These are phyloP conservation scores for Talaromyces sp. DNA, from an alignment of 2,329 filamentous ascomycete genomes.

Conservation along the genomic window DNA sequence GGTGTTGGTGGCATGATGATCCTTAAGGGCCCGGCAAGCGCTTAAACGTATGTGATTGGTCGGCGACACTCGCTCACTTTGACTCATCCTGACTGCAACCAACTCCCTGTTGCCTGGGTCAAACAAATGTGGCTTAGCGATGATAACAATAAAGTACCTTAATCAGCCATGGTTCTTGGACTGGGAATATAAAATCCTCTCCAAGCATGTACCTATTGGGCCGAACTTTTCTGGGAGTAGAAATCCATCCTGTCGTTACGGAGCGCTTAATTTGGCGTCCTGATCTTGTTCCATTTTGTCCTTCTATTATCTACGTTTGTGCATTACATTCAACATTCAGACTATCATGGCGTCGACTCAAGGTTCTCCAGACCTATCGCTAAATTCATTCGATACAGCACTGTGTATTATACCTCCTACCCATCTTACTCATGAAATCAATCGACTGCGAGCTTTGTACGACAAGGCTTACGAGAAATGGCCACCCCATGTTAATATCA, in stretches of 20 bases:
- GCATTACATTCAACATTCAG: neutral
- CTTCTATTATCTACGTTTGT: neutral
- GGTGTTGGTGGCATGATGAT: neutral
- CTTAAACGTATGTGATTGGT: neutral
- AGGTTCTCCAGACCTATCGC: neutral
- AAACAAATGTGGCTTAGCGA: neutral
- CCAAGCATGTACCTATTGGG: neutral
- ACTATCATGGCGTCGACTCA: neutral
- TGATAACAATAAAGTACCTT: neutral
- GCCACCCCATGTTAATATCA: conserved; percentile 64
- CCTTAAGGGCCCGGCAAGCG: neutral
- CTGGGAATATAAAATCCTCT: neutral
- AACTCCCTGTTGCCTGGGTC: neutral
- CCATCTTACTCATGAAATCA: conserved; percentile 48
- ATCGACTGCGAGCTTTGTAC: conserved; percentile 59
- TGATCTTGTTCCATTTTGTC: neutral
- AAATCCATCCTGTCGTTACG: neutral
- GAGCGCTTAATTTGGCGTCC: neutral
- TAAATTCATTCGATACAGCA: conserved; percentile 55
- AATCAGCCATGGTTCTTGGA: neutral
- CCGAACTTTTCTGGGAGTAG: neutral
- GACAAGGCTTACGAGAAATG: conserved; percentile 60
- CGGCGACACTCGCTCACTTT: conserved; percentile 7
- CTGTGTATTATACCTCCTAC: conserved; percentile 58
- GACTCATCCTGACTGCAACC: conserved; percentile 16